phyloP scores from a whole-genome alignment of 306 rosid species.

The Sicyos edulis region DNA sequence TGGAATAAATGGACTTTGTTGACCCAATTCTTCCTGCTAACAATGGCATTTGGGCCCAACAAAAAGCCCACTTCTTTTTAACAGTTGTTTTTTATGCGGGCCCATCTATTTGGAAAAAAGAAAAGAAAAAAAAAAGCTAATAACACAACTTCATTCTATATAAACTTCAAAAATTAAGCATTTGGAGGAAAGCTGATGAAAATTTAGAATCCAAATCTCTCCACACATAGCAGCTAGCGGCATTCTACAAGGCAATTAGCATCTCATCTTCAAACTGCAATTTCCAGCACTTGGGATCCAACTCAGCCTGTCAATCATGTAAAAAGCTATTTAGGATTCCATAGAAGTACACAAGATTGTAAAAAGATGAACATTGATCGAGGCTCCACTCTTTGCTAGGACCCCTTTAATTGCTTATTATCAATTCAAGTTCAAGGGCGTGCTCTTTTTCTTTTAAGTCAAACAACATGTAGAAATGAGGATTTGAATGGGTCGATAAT shows the following conservation, averaged over 20 bases:
- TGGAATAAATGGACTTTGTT: too few relatives aligned
- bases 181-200: not conserved
- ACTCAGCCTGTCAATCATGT: slow-evolving; percentile 64
- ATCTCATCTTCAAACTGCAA: slow-evolving; percentile 56
- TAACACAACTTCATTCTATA: not conserved
- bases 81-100: not conserved
- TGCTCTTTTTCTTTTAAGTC: too few relatives aligned
- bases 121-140: not conserved
- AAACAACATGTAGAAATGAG: not conserved
- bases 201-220: not conserved
- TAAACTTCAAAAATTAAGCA: not conserved
- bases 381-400: not conserved
- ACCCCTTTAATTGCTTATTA: not conserved
- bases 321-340: slow-evolving; percentile 17
- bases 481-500: not conserved
- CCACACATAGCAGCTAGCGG: not conserved
- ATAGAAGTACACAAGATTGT: not conserved
- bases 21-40: not conserved
- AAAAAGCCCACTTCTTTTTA: not conserved
- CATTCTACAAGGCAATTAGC: slow-evolving; percentile 21
- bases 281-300: slow-evolving; percentile 92
- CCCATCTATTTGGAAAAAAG: not conserved
- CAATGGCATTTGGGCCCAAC: slow-evolving; percentile 1
- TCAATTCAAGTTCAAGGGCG: not conserved
- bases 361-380: not conserved